phyloP scores from a whole-genome alignment of 306 rosid species.

The Sphenostylis stenocarpa region DNA sequence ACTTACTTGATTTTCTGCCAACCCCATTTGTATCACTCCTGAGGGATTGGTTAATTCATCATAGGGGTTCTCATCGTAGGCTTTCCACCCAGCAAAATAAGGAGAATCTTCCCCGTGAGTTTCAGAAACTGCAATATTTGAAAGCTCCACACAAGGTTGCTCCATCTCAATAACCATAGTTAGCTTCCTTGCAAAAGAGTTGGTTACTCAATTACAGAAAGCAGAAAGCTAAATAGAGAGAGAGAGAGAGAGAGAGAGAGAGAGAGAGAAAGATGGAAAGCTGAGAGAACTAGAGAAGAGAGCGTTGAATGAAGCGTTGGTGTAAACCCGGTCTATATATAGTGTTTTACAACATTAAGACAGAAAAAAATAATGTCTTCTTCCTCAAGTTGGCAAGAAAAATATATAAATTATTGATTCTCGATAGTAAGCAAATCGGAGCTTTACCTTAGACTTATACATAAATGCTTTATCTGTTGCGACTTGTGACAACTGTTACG shows the following conservation, averaged over 20 bases:
- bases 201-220: not conserved
- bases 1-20: conserved; percentile 95
- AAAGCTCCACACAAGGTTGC: conserved; percentile 57
- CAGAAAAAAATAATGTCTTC: not conserved
- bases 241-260: conserved; percentile 31
- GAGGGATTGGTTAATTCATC: conserved; percentile 61
- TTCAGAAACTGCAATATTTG: conserved; percentile 68
- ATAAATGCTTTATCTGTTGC: conserved; percentile 30
- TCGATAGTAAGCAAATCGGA: conserved; percentile 48
- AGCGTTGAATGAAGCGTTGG: conserved; percentile 41
- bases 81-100: conserved; percentile 97
- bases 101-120: conserved; percentile 97
- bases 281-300: conserved; percentile 1
- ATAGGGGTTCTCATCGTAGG: conserved; percentile 82
- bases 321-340: conserved; percentile 38
- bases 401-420: conserved; percentile 43
- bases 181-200: conserved; percentile 29
- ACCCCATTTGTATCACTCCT: conserved; percentile 91
- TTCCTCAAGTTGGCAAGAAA: conserved; percentile 31
- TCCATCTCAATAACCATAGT: conserved; percentile 66
- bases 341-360: conserved; percentile 32
- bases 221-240: conserved; percentile 26
- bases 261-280: conserved; percentile 23
- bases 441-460: conserved; percentile 38
- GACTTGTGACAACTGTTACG: conserved; percentile 58